A percentile compares a stretch with the other conserved stretches of the same genome.
phyloP scores from a whole-genome alignment of 1,139 yeast species.

The Yueomyces sp. region DNA sequence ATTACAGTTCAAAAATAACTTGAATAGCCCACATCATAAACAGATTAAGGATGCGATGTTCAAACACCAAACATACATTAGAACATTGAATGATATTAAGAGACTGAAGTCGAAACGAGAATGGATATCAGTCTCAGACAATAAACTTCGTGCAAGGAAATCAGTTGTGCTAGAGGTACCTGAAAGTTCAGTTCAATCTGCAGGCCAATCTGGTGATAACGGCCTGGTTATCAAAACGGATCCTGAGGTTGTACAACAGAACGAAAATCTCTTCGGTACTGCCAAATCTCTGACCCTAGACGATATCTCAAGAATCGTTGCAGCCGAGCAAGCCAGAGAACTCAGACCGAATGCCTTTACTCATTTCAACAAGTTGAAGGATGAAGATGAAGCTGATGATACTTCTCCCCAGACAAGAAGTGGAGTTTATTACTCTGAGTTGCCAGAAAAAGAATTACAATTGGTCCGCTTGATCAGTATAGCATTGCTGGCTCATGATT shows the following conservation, averaged over 20 bases:
- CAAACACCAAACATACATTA: conserved; percentile 43
- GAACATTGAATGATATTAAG: conserved; percentile 68
- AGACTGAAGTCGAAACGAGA: conserved; percentile 65
- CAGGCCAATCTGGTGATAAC: conserved; percentile 1
- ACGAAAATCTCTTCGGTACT: conserved; percentile 55
- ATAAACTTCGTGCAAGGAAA: conserved; percentile 47
- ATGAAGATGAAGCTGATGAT: conserved; percentile 19
- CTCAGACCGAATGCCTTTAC: conserved; percentile 37
- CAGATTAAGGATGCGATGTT: conserved; percentile 10
- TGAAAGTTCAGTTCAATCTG: conserved; percentile 18
- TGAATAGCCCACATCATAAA: conserved; percentile 5
- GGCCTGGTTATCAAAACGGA: conserved; percentile 20
- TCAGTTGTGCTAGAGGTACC: conserved; percentile 36
- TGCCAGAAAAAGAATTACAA: conserved; percentile 37
- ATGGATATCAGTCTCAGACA: conserved; percentile 47
- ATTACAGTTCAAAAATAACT: conserved; percentile 25
- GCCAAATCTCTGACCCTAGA: conserved; percentile 84
- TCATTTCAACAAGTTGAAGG: conserved; percentile 23
- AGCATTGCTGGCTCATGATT: conserved; percentile 11
- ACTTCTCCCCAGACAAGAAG: conserved; percentile 12
- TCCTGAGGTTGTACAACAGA: conserved; percentile 1
- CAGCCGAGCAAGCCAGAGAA: conserved; percentile 93
- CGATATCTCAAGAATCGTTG: conserved; percentile 93
- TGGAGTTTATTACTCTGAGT: conserved; percentile 58
- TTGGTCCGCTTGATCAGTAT: conserved; percentile 52